Conservation (phyloP, 2,329 filamentous ascomycete species). For the Xylariales sp. region DNA sequence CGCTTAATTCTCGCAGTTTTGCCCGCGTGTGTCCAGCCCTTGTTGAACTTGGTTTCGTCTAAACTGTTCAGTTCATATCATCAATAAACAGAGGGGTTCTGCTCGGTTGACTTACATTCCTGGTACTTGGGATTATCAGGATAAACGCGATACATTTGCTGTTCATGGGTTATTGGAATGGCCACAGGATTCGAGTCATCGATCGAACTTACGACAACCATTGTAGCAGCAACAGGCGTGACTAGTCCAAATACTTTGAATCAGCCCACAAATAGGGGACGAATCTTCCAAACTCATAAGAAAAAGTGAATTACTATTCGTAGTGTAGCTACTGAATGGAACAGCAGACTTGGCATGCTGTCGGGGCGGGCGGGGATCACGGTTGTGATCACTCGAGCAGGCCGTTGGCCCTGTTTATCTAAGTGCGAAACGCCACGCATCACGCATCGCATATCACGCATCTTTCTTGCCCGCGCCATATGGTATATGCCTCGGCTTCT, state of each 20-base stretch:
- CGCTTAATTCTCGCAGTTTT: background rate
- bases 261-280: background rate
- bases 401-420: background rate
- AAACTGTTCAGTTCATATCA: background rate
- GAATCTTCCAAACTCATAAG: background rate
- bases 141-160: background rate
- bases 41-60: background rate
- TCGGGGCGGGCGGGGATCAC: background rate
- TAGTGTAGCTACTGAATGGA: background rate
- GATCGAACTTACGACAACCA: conserved; percentile 7
- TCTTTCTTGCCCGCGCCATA: background rate
- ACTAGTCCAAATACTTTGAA: background rate
- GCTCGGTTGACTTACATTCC: background rate
- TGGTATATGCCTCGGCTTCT: background rate
- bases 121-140: background rate
- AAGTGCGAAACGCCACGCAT: background rate
- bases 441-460: no score
- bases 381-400: background rate
- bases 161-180: background rate
- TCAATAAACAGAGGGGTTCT: background rate
- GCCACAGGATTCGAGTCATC: background rate
- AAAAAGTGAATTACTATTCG: background rate
- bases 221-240: background rate
- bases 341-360: background rate
- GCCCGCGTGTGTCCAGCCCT: background rate